Evolutionary conservation across 2,329 filamentous ascomycete species (phyloP).

Genomic region (Magnaporthiopsis rhizophila): DNA sequence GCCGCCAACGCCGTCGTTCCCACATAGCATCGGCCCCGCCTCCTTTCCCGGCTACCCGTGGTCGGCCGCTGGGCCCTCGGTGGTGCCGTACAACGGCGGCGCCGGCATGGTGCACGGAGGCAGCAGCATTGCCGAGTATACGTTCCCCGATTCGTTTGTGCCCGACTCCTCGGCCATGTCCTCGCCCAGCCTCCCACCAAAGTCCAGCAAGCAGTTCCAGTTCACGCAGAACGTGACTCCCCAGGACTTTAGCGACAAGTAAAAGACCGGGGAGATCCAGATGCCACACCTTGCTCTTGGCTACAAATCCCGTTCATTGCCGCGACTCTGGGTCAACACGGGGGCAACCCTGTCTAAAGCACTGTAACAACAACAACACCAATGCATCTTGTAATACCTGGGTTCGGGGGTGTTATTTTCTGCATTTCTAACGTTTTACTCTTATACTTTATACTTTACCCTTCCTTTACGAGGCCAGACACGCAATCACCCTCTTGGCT

Average conservation of each 20-base stretch:
- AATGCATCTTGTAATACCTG: neutral
- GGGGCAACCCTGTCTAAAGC: neutral
- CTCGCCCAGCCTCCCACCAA: conserved; percentile 25
- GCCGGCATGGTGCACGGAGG: conserved; percentile 18
- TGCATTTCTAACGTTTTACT: neutral
- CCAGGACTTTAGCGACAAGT: conserved; percentile 25
- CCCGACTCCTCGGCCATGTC: conserved; percentile 27
- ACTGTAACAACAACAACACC: neutral
- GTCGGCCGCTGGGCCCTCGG: conserved; percentile 2
- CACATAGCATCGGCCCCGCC: conserved; percentile 31
- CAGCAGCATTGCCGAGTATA: conserved; percentile 36
- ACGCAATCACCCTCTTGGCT: neutral
- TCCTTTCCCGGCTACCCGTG: conserved; percentile 24
- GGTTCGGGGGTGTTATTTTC: neutral
- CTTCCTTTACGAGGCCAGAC: neutral
- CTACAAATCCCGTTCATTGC: neutral
- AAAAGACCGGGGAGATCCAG: neutral
- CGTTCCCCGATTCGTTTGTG: conserved; percentile 37
- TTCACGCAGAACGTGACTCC: conserved; percentile 39
- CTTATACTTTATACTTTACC: neutral
- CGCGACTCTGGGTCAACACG: neutral
- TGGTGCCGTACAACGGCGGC: neutral
- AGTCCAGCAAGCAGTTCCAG: conserved; percentile 32
- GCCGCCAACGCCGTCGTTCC: conserved; percentile 40
- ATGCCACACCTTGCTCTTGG: neutral